Conservation (phyloP, 1,139 yeast genomes). For the Nadsonia starkeyi-henricii region DNA sequence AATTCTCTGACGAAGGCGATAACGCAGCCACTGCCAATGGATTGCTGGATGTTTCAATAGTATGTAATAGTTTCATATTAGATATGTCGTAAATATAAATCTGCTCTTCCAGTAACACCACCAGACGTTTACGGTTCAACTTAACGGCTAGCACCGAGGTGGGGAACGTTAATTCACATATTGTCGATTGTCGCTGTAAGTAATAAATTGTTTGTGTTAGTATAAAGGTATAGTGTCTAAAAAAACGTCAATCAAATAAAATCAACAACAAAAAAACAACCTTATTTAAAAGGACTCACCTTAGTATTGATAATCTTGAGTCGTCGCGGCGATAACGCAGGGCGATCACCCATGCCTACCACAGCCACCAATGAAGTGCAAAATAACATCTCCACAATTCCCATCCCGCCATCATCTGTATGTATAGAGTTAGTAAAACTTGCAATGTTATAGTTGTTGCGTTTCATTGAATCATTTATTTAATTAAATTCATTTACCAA, state of each 20-base stretch:
- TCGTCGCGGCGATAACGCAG: constrained; percentile 65
- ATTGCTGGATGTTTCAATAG: constrained; percentile 75
- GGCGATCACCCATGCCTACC: constrained; percentile 79
- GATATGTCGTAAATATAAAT: constrained; percentile 80
- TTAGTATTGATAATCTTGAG: constrained; percentile 74
- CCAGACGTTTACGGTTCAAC: constrained; percentile 58
- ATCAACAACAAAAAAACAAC: neutral
- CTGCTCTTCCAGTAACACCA: constrained; percentile 71
- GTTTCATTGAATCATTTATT: neutral
- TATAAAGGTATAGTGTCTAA: no score
- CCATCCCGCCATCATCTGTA: constrained; percentile 26
- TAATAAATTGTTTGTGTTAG: no score
- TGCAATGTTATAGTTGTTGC: no score
- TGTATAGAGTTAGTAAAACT: constrained; percentile 10
- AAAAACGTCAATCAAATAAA: no score
- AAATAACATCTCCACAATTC: constrained; percentile 79
- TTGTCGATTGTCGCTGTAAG: constrained; percentile 35
- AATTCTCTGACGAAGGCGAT: constrained; percentile 49
- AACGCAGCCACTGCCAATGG: constrained; percentile 40
- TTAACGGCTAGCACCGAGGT: constrained; percentile 66
- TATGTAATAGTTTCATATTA: constrained; percentile 76
- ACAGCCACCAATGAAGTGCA: constrained; percentile 77
- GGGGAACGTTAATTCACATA: constrained; percentile 83
- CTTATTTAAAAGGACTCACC: constrained; percentile 17
- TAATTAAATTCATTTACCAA: constrained; percentile 1